Conservation (phyloP, 1,284 basidiomycete species). For the Cryptococcus wingfieldii region DNA sequence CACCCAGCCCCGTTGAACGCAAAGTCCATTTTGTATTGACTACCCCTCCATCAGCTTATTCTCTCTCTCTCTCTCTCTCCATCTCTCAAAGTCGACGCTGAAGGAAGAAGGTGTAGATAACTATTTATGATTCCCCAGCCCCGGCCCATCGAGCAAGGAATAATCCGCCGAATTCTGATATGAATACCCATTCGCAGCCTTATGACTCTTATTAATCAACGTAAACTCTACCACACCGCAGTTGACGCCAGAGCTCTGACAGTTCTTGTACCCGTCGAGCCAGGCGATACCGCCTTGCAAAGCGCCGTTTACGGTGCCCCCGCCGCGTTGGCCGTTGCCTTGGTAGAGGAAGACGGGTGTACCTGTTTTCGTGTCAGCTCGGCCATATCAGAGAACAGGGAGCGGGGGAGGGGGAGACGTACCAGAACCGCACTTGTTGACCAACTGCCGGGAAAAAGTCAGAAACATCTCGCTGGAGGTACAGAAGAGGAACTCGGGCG, state of each 20-base stretch:
- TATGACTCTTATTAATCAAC: background rate
- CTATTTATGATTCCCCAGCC: slow-evolving; percentile 14
- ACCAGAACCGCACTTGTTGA: slow-evolving; percentile 18
- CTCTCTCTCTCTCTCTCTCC: too few relatives aligned
- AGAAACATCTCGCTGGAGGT: too few relatives aligned
- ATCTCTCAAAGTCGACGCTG: background rate
- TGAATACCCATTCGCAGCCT: slow-evolving; percentile 8
- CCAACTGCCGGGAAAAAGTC: slow-evolving; percentile 1
- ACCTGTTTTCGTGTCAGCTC: background rate
- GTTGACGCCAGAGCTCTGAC: slow-evolving; percentile 17
- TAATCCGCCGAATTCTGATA: slow-evolving; percentile 19
- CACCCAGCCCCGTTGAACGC: background rate
- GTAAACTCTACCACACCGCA: slow-evolving; percentile 29
- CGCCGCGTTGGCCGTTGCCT: slow-evolving; percentile 2
- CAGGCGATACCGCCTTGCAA: slow-evolving; percentile 21
- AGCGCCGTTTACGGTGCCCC: slow-evolving; percentile 12
- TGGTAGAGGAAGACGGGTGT: slow-evolving; percentile 15
- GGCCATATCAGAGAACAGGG: background rate
- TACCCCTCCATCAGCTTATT: background rate
- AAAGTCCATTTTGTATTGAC: slow-evolving; percentile 22
- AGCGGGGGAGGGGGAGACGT: too few relatives aligned
- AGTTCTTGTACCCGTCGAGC: slow-evolving; percentile 13
- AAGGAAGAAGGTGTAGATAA: background rate
- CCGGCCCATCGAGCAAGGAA: slow-evolving; percentile 12
- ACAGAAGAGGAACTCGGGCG: too few relatives aligned